These are phyloP conservation scores for Ligustrum vulgare DNA, from an alignment of 257 asterid genomes.

Conservation along the genomic window DNA sequence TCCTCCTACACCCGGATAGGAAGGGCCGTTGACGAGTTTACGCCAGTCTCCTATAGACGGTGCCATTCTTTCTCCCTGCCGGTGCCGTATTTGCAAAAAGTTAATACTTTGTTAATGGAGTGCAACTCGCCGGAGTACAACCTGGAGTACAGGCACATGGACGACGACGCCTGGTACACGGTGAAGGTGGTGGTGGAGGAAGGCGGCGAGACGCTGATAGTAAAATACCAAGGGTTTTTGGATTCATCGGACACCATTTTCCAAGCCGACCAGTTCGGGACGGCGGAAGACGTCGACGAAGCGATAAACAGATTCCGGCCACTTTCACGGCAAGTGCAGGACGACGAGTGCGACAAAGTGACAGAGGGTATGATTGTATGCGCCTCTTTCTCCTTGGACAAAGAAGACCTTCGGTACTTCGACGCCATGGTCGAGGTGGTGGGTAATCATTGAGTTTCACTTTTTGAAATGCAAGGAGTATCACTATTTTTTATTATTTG, in stretches of 20 bases:
- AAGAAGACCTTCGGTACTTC: not conserved
- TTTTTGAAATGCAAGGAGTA: not conserved
- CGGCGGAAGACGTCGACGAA: not conserved
- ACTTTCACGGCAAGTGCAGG: not conserved
- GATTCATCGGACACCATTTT: not conserved
- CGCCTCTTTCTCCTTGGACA: not conserved
- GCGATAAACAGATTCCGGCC: not conserved
- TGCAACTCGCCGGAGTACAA: not conserved
- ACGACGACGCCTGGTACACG: not conserved
- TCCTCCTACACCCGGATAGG: too few relatives aligned
- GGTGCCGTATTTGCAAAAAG: not conserved
- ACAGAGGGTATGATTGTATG: not conserved
- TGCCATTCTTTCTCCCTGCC: not conserved
- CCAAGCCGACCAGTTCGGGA: not conserved
- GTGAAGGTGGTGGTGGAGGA: not conserved
- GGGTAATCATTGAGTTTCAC: not conserved
- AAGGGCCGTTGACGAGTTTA: not conserved
- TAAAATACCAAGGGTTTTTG: not conserved
- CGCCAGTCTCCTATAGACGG: not conserved
- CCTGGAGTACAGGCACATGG: not conserved
- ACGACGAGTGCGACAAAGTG: not conserved
- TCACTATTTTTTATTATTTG: not conserved
- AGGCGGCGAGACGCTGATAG: not conserved
- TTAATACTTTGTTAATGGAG: not conserved
- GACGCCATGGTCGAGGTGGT: not conserved